Evolutionary conservation across 345 rosid species (phyloP).

Genomic region (Heritiera littoralis): DNA sequence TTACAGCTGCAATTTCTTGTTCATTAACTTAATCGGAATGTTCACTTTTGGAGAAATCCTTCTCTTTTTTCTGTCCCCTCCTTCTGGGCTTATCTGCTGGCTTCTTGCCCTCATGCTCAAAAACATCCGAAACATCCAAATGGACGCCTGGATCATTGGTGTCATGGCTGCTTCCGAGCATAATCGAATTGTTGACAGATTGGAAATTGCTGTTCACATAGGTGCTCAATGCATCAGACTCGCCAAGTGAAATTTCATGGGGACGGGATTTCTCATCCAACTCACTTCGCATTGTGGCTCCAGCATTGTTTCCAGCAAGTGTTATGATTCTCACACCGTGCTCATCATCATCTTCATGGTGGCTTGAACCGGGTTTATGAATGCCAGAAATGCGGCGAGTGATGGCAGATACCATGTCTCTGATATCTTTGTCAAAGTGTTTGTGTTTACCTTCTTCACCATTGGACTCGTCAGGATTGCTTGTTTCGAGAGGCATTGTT

Average conservation of each 20-base stretch:
- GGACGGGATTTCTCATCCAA: slow-evolving; percentile 44
- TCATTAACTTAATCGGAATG: slow-evolving; percentile 17
- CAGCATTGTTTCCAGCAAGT: slow-evolving; percentile 74
- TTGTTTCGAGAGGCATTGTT: slow-evolving; percentile 41
- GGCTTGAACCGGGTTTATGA: slow-evolving; percentile 50
- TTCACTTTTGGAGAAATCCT: slow-evolving; percentile 25
- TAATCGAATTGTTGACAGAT: slow-evolving; percentile 85
- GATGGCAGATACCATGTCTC: slow-evolving; percentile 55
- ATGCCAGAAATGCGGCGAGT: slow-evolving; percentile 36
- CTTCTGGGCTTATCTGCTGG: slow-evolving; percentile 21
- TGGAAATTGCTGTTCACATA: slow-evolving; percentile 92
- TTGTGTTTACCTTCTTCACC: slow-evolving; percentile 33
- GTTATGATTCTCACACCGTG: slow-evolving; percentile 57
- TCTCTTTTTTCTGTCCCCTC: slow-evolving; percentile 33
- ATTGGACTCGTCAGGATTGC: slow-evolving; percentile 26
- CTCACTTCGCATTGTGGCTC: slow-evolving; percentile 74
- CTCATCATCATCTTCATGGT: slow-evolving; percentile 36
- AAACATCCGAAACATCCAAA: slow-evolving; percentile 57
- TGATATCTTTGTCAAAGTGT: slow-evolving; percentile 36
- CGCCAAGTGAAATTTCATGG: slow-evolving; percentile 23
- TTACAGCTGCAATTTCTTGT: not conserved
- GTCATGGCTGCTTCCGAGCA: slow-evolving; percentile 63
- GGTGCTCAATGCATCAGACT: slow-evolving; percentile 49
- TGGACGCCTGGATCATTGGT: slow-evolving; percentile 94
- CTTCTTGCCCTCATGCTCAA: slow-evolving; percentile 26